Conservation (phyloP, 192 early-diverging fungal genomes). For the Podila horticola region DNA sequence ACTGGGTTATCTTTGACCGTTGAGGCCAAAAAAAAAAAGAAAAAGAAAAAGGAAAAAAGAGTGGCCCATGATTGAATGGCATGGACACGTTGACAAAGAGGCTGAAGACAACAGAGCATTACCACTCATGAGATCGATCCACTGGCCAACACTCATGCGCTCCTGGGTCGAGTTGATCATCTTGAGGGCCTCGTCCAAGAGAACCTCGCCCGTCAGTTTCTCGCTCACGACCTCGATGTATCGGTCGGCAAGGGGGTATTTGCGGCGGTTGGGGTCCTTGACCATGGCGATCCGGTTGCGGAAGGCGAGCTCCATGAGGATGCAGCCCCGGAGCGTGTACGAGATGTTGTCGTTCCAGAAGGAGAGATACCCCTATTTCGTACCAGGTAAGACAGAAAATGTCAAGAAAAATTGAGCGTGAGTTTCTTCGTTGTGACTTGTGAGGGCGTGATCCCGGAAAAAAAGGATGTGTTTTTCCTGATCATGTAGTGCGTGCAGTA, state of each 20-base stretch:
- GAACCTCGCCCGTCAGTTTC: constrained; percentile 89
- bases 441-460: background rate
- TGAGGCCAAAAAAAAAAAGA: constrained; percentile 3
- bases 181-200: constrained; percentile 94
- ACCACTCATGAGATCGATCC: constrained; percentile 99
- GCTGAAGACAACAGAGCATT: no score
- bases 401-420: background rate
- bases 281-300: constrained; percentile 88
- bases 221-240: constrained; percentile 87
- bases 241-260: constrained; percentile 81
- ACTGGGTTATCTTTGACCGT: background rate
- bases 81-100: no score
- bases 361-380: constrained; percentile 88
- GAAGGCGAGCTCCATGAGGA: constrained; percentile 96
- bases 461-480: background rate
- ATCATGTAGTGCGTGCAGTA: no score
- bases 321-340: constrained; percentile 94
- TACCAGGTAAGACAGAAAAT: background rate
- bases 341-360: constrained; percentile 99
- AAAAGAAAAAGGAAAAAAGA: background rate
- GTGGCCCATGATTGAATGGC: no score
- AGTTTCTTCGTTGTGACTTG: background rate
- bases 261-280: constrained; percentile 84
- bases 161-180: constrained; percentile 87
- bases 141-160: constrained; percentile 84